Evolutionary conservation across 1,284 basidiomycete species (phyloP).

Genomic region (Tylopilus sp.): DNA sequence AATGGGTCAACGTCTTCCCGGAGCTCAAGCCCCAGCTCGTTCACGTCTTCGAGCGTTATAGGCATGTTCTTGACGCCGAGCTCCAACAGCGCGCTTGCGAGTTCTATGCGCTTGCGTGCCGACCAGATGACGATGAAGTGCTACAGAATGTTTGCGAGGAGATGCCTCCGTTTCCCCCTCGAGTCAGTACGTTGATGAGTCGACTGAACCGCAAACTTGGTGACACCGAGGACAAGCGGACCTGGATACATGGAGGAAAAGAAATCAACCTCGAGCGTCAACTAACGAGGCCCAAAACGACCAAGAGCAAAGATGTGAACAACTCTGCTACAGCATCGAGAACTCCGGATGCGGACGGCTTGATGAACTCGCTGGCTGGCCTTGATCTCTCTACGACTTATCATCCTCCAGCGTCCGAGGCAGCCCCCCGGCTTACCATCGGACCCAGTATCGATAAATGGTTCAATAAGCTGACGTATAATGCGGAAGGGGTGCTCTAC

Average conservation of each 20-base stretch:
- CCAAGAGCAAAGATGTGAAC: constrained; percentile 34
- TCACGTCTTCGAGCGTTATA: constrained; percentile 96
- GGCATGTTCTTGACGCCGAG: constrained; percentile 96
- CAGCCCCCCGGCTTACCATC: constrained; percentile 51
- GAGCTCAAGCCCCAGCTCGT: constrained; percentile 95
- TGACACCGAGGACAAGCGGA: constrained; percentile 89
- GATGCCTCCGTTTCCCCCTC: constrained; percentile 97
- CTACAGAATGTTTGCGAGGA: constrained; percentile 96
- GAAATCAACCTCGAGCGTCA: constrained; percentile 83
- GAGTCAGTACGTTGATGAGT: constrained; percentile 85
- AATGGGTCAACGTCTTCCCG: constrained; percentile 99
- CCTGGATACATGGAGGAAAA: constrained; percentile 94
- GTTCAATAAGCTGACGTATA: constrained; percentile 84
- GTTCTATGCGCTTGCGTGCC: constrained; percentile 81
- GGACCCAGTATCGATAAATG: constrained; percentile 80
- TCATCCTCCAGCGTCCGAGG: constrained; percentile 27
- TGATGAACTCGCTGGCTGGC: constrained; percentile 77
- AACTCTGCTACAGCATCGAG: constrained; percentile 24
- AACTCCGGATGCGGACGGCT: constrained; percentile 44
- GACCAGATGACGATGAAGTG: constrained; percentile 86
- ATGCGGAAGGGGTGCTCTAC: constrained; percentile 86
- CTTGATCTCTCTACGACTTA: constrained; percentile 39
- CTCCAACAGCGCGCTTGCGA: constrained; percentile 98
- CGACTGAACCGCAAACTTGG: constrained; percentile 86
- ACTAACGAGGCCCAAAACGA: constrained; percentile 42